A percentile compares a stretch with the other conserved stretches of the same genome.
Conservation (phyloP, 495 filamentous ascomycete genomes). For the Hypoxylon intermedium region DNA sequence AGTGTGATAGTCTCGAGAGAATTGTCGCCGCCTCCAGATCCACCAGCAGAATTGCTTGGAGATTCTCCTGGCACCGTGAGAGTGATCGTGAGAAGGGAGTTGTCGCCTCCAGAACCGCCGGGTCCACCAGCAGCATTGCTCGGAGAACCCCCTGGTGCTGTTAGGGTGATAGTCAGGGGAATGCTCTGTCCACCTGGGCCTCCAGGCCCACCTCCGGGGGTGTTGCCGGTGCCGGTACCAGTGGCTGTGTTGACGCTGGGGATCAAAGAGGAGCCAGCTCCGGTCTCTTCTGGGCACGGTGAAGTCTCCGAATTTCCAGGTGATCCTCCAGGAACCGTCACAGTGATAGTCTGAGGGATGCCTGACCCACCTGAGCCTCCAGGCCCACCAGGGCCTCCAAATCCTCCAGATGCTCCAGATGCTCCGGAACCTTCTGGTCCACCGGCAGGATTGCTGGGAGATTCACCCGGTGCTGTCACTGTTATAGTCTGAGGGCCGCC, state of each 20-base stretch:
- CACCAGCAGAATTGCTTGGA: not conserved
- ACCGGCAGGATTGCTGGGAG: slow-evolving; percentile 22
- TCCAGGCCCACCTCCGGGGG: slow-evolving; percentile 8
- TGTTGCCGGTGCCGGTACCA: slow-evolving; percentile 12
- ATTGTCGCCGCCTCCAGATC: not conserved
- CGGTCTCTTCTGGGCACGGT: slow-evolving; percentile 27
- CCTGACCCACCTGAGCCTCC: slow-evolving; percentile 20
- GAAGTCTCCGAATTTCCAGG: slow-evolving; percentile 19
- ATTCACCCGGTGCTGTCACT: slow-evolving; percentile 27
- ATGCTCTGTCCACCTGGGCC: slow-evolving; percentile 21
- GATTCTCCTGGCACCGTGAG: not conserved
- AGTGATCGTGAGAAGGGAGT: not conserved
- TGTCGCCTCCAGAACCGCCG: slow-evolving; percentile 20
- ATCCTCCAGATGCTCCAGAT: slow-evolving; percentile 4
- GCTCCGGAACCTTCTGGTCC: slow-evolving; percentile 9
- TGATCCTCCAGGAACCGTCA: slow-evolving; percentile 33
- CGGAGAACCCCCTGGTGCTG: slow-evolving; percentile 33
- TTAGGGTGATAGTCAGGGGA: slow-evolving; percentile 38
- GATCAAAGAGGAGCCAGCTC: slow-evolving; percentile 4
- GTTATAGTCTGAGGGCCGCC: slow-evolving; percentile 32
- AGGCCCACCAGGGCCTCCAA: slow-evolving; percentile 1
- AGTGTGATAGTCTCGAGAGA: slow-evolving; percentile 22
- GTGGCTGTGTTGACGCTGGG: slow-evolving; percentile 16
- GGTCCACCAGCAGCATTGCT: slow-evolving; percentile 24
- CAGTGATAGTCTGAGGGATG: slow-evolving; percentile 27